Base-by-base conservation (phyloP, 176 grass and related monocot genomes). In the Thalia dealbata region DNA sequence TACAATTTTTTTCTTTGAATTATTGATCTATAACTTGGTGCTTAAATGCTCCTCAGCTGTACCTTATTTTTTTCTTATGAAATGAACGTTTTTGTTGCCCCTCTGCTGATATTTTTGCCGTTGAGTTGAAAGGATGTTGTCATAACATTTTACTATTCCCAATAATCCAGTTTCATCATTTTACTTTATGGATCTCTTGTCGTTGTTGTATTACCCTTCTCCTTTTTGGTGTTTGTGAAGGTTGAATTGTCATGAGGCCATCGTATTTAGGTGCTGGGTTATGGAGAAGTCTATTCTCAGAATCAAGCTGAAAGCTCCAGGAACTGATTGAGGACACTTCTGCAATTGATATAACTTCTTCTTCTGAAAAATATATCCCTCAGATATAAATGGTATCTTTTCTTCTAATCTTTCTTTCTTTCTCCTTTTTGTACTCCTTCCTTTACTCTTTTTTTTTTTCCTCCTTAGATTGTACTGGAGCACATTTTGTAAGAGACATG, bases 251-350 rank as follows among this genome's bases (percentile, higher is more conserved):
- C 21, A 75, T 75, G 73, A 42, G 35, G 41, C 32, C 58, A 21
- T 63, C 59, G 50, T 48, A 67, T 42, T 10, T 67, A 42, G 64
- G 35, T 41, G 19, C 32, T 67, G 30, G 64, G 64, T 67, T 67
- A 67, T 67, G 74, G 74, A 67, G 74, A 76, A 76, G 56, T 65
- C 26, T 52, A 67, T 76, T 32, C 35, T 76, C 26, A 66, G 25
- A 76, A 76, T 66, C 25, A 76, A 76, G 44, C 61, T 76, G 27
- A 48, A 76, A 24, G 22, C 44, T 64, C 64, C 25, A 19, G 74
- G 61, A 14, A 76, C n/a, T n/a, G n/a, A n/a, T n/a, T n/a, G n/a
- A n/a, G n/a, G n/a, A n/a, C n/a, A n/a, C n/a, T n/a, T n/a, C n/a
- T n/a, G 63, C 13, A 13, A 64, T 38, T 79, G 64, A 43, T 15